These are phyloP conservation scores for Rhizoclosmatium globosum DNA, from an alignment of 192 early-diverging fungal species.

Conservation along the genomic window DNA sequence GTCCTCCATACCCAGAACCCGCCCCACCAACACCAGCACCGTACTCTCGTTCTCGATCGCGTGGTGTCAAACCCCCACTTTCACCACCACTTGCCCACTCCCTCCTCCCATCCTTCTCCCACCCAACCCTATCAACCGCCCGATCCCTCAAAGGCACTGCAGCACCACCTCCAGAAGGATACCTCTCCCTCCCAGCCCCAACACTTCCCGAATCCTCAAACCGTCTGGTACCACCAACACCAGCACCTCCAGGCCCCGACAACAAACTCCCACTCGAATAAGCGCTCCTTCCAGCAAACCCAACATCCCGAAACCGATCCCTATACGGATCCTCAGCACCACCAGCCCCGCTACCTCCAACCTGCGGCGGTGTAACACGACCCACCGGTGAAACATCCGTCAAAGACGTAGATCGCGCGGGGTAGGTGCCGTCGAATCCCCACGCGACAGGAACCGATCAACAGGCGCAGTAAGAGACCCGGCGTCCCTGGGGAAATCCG, in stretches of 20 bases:
- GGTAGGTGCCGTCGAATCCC: too few species aligned
- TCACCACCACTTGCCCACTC: background rate
- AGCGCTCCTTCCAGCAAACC: slow-evolving; percentile 16
- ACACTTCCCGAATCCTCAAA: background rate
- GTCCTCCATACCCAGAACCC: background rate
- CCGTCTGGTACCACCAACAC: background rate
- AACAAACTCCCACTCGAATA: slow-evolving; percentile 5
- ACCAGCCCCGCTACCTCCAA: background rate
- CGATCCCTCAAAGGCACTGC: background rate
- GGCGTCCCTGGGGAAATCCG: too few species aligned
- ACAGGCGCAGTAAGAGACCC: too few species aligned
- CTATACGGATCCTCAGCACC: slow-evolving; percentile 6
- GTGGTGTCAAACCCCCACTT: background rate
- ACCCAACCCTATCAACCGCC: background rate
- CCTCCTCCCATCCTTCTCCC: background rate
- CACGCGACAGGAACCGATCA: too few species aligned
- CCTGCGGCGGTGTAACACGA: background rate
- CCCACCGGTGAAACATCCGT: background rate
- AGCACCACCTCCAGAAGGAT: background rate
- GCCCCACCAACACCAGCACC: too few species aligned
- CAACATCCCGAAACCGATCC: slow-evolving; percentile 20
- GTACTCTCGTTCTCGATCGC: background rate
- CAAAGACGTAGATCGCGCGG: too few species aligned
- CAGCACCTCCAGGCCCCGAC: background rate
- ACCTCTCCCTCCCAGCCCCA: background rate